Evolutionary conservation across 805 yeast species (phyloP), one percentile per base, ranked within the genome.

Genomic region (Suhomyces pyralidae): DNA sequence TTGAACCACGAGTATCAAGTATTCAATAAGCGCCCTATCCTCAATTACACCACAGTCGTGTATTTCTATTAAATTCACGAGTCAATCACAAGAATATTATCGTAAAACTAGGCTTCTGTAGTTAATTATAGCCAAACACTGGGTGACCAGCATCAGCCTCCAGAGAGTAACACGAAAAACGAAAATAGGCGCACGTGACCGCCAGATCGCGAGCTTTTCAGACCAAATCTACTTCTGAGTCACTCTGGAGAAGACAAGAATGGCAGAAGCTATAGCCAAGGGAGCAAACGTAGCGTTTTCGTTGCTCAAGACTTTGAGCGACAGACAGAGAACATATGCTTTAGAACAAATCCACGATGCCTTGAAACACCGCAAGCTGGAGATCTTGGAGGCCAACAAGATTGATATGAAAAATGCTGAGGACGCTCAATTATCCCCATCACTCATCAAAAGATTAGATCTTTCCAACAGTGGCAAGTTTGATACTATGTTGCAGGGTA

Each of bases 401-500:
- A 63, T 77, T 46, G 99, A 94, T 69, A 76, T 94, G 77, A 81
- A 81, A 45, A 78, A 78, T 28, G 97, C 97, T 1, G 71, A 69
- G 38, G 67, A 74, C n/a, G 77, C 81, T 45, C 80, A 83, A 5
- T 71, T 93, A 30, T 77, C 94, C 0, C 69, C 84, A 0, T 81
- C 97, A 1, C 74, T 94, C 60, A 75, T 92, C 49, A 92, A 90
- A 65, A 79, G 99, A 60, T 77, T 94, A 14, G 98, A 96, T 66
- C 76, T 94, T 40, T 80, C 88, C 46, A 82, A 80, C 56, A 84
- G 86, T 50, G 97, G 88, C 54, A 94, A 96, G 69, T 94, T 82
- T 64, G 98, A 92, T 57, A 76, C 88, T 25, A 94, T 94, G 99
- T 81, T 93, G 49, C 94, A 91, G 66, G 99, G 99, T 24, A 85